Evolutionary conservation across 2,329 filamentous ascomycete genomes (phyloP).

Genomic region (Trichoderma afroharzianum): DNA sequence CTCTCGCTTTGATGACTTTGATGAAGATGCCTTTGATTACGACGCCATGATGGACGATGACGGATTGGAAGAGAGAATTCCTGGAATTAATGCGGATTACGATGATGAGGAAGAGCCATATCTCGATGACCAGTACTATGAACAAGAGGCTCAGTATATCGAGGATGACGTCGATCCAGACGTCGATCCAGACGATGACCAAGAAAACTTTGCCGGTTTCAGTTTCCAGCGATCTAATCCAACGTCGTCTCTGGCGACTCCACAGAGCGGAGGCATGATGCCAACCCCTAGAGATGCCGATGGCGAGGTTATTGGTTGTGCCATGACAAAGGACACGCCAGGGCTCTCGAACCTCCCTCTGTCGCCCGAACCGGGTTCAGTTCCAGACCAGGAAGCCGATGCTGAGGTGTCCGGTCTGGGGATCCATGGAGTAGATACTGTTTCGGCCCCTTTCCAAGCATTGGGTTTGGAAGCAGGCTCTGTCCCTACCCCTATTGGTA

Average conservation of each 20-base stretch:
- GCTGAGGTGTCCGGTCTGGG: conserved; percentile 37
- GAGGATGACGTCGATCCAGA: conserved; percentile 39
- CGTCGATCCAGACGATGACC: conserved; percentile 51
- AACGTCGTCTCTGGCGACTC: conserved; percentile 48
- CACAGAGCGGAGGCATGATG: conserved; percentile 43
- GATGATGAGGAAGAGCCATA: conserved; percentile 41
- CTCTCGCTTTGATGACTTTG: conserved; percentile 58
- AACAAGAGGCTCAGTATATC: conserved; percentile 21
- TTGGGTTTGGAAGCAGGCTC: neutral
- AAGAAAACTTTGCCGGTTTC: conserved; percentile 60
- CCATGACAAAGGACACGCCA: conserved; percentile 47
- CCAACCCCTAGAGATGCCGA: conserved; percentile 53
- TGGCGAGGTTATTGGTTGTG: conserved; percentile 54
- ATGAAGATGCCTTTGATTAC: conserved; percentile 59
- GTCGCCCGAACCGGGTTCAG: neutral
- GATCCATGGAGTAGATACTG: conserved; percentile 36
- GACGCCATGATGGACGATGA: conserved; percentile 64
- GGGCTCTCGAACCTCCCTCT: conserved; percentile 19
- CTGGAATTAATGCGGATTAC: conserved; percentile 50
- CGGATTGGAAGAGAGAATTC: conserved; percentile 64
- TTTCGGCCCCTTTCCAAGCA: conserved; percentile 16
- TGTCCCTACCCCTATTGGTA: neutral
- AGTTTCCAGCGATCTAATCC: conserved; percentile 54
- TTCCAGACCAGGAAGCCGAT: conserved; percentile 13
- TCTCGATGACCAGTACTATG: conserved; percentile 28